phyloP scores from a whole-genome alignment of 768 basidiomycete species.

The Leccinum fibrillosum region DNA sequence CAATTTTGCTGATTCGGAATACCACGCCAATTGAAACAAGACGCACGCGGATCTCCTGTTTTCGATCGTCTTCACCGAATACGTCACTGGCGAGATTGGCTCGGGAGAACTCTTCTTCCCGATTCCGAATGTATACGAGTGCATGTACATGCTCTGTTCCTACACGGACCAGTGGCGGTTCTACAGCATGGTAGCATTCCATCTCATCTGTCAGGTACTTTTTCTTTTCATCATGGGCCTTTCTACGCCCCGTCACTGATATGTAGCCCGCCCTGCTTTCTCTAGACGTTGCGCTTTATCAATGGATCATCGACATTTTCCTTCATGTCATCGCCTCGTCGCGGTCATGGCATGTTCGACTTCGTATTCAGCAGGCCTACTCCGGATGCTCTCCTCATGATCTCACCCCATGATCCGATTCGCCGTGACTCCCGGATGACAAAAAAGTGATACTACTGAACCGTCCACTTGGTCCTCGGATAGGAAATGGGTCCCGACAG shows the following conservation, averaged over 20 bases:
- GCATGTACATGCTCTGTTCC: not conserved
- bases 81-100: not conserved
- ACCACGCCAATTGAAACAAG: not conserved
- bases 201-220: not conserved
- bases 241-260: not conserved
- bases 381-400: not conserved
- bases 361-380: not conserved
- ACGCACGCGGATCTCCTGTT: not conserved
- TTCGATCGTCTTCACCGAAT: not conserved
- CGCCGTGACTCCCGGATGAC: not conserved
- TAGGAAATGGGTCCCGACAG: not conserved
- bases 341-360: not conserved
- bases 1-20: not conserved
- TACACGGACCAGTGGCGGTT: not conserved
- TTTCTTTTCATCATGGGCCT: not conserved
- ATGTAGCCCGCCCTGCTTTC: not conserved
- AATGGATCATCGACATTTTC: not conserved
- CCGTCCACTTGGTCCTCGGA: not conserved
- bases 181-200: not conserved
- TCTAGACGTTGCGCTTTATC: not conserved
- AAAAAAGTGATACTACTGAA: not conserved
- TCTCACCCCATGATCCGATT: not conserved
- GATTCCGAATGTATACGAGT: not conserved
- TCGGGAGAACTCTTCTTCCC: not conserved
- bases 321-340: not conserved